Evolutionary conservation across 2,329 filamentous ascomycete species (phyloP).

Genomic region (Huntiella bhutanensis): DNA sequence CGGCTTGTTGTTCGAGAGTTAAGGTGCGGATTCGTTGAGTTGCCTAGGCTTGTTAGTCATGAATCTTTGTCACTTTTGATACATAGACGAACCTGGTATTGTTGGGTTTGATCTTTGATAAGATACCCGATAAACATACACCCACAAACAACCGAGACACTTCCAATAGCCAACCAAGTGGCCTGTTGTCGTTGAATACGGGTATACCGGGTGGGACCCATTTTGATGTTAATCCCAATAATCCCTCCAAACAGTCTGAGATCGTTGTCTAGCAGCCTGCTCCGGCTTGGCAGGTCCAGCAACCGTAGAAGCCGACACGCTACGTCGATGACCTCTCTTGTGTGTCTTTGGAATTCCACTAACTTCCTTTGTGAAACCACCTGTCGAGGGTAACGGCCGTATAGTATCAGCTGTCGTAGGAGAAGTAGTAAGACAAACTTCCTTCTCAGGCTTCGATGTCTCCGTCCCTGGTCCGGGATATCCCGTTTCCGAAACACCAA

Average conservation of each 20-base stretch:
- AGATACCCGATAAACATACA: slow-evolving; percentile 30
- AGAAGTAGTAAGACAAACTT: background rate
- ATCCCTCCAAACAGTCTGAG: slow-evolving; percentile 5
- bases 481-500: too few relatives aligned
- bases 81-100: slow-evolving; percentile 20
- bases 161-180: slow-evolving; percentile 20
- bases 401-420: background rate
- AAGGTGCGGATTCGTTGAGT: slow-evolving; percentile 20
- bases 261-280: background rate
- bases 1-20: slow-evolving; percentile 25
- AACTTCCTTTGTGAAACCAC: background rate
- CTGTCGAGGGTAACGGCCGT: background rate
- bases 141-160: slow-evolving; percentile 27
- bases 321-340: background rate
- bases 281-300: background rate
- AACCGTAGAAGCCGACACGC: background rate
- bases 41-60: slow-evolving; percentile 14
- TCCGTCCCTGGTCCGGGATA: too few relatives aligned
- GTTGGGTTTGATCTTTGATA: slow-evolving; percentile 29
- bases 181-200: background rate
- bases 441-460: too few relatives aligned
- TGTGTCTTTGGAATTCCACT: background rate
- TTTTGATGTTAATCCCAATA: slow-evolving; percentile 7
- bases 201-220: background rate
- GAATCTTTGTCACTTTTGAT: background rate